Evolutionary conservation across 2,329 filamentous ascomycete species (phyloP).

Genomic region (Diaporthe ilicicola): DNA sequence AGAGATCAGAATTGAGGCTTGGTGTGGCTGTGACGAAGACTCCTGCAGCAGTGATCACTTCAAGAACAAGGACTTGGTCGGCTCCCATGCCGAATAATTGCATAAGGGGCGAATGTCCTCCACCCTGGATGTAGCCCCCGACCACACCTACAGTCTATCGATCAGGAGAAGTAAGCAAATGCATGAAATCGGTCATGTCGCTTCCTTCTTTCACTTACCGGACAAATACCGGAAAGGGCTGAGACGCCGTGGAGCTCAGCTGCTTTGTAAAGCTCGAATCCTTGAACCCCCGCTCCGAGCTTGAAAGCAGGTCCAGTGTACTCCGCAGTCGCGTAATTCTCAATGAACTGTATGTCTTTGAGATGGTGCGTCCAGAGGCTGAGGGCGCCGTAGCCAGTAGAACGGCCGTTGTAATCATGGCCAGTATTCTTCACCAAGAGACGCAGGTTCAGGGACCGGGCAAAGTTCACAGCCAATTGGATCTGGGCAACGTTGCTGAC

Average conservation of each 20-base stretch:
- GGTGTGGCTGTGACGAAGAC: slow-evolving; percentile 49
- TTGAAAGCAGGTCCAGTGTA: slow-evolving; percentile 59
- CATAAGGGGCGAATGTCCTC: slow-evolving; percentile 16
- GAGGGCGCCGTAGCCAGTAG: slow-evolving; percentile 47
- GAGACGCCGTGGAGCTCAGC: slow-evolving; percentile 13
- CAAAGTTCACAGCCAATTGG: slow-evolving; percentile 56
- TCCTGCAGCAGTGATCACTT: slow-evolving; percentile 57
- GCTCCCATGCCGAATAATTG: slow-evolving; percentile 14
- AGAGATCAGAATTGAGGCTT: slow-evolving; percentile 53
- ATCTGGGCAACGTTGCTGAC: slow-evolving; percentile 51
- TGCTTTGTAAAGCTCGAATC: slow-evolving; percentile 14
- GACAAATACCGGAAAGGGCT: slow-evolving; percentile 25
- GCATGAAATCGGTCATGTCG: rapidly evolving
- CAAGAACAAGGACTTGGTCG: slow-evolving; percentile 37
- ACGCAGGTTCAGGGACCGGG: slow-evolving; percentile 55
- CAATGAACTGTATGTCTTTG: slow-evolving; percentile 42
- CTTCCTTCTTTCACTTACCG: background rate
- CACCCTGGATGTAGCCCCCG: slow-evolving; percentile 16
- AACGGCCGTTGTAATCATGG: slow-evolving; percentile 55
- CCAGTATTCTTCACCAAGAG: slow-evolving; percentile 62
- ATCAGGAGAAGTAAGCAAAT: background rate
- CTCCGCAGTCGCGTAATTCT: slow-evolving; percentile 35
- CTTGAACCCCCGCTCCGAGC: slow-evolving; percentile 24
- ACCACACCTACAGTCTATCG: slow-evolving; percentile 23
- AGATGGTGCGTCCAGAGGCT: slow-evolving; percentile 49